Percentiles rank a stretch among this genome's conserved stretches.
Conservation (phyloP, 805 yeast genomes). For the Komagataella mondaviorum region DNA sequence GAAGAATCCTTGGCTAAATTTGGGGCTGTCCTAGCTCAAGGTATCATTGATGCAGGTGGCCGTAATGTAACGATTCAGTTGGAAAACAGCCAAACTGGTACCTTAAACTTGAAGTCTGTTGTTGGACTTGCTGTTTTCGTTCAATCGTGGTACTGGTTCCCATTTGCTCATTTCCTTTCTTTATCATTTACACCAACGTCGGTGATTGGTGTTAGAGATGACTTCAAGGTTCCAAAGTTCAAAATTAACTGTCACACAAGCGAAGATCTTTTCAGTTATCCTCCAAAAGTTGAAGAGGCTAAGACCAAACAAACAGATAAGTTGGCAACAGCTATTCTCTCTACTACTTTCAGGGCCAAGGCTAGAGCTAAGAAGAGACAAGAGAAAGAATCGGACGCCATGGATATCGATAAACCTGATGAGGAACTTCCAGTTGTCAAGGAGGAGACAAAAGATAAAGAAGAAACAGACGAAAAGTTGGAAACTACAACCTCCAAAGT, state of each 20-base stretch:
- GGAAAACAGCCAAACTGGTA: slow-evolving; percentile 80
- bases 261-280: slow-evolving; percentile 72
- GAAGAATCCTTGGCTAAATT: slow-evolving; percentile 96
- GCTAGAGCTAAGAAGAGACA: slow-evolving; percentile 71
- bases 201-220: slow-evolving; percentile 73
- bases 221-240: slow-evolving; percentile 77
- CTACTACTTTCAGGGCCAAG: slow-evolving; percentile 89
- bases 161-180: slow-evolving; percentile 84
- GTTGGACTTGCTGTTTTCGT: slow-evolving; percentile 83
- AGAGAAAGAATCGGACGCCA: slow-evolving; percentile 21
- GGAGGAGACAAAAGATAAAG: slow-evolving; percentile 9
- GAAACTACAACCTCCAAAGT: background rate
- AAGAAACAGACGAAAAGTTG: slow-evolving; percentile 5
- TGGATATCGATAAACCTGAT: slow-evolving; percentile 6
- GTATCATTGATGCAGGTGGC: slow-evolving; percentile 97
- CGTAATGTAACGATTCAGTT: slow-evolving; percentile 90
- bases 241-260: slow-evolving; percentile 71
- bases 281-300: slow-evolving; percentile 73
- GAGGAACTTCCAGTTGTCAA: slow-evolving; percentile 29
- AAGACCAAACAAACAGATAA: slow-evolving; percentile 78
- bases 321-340: slow-evolving; percentile 83
- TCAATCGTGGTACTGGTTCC: slow-evolving; percentile 99
- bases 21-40: slow-evolving; percentile 95
- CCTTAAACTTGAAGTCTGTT: slow-evolving; percentile 80
- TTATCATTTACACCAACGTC: slow-evolving; percentile 90